These are phyloP conservation scores for Diaporthe citriasiana DNA, from an alignment of 2,329 filamentous ascomycete species.

Conservation along the genomic window DNA sequence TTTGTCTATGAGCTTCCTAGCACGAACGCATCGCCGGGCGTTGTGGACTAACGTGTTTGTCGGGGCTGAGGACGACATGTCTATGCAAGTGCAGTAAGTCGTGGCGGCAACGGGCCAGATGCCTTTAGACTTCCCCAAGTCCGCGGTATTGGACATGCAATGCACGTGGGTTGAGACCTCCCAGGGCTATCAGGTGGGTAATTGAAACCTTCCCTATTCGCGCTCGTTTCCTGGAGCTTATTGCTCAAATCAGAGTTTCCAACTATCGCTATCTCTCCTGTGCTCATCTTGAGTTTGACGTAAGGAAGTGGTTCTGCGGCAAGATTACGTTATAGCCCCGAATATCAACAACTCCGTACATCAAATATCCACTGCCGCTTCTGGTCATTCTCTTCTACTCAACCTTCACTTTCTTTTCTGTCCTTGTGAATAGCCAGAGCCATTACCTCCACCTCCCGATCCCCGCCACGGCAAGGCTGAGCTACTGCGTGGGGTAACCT, in stretches of 20 bases:
- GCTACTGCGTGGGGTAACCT: conserved; percentile 18
- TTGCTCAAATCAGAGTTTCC: conserved; percentile 6
- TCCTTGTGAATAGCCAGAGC: neutral
- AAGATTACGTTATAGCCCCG: conserved; percentile 27
- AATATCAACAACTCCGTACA: conserved; percentile 9
- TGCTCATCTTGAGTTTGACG: conserved; percentile 23
- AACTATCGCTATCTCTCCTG: conserved; percentile 4
- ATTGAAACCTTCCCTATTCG: conserved; percentile 1
- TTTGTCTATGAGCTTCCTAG: conserved; percentile 16
- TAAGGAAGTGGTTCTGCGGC: conserved; percentile 19
- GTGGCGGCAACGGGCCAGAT: neutral
- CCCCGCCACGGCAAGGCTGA: conserved; percentile 25
- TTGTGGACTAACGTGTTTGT: conserved; percentile 1
- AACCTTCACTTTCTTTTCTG: neutral
- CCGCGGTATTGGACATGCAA: neutral
- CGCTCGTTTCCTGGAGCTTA: neutral
- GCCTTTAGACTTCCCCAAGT: conserved; percentile 5
- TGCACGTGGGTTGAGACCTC: neutral
- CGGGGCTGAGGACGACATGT: neutral
- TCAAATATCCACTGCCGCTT: conserved; percentile 1
- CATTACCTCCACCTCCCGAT: conserved; percentile 31
- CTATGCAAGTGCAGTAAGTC: neutral
- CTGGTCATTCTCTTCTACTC: conserved; percentile 9
- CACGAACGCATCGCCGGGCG: neutral
- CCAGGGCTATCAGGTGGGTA: neutral